Base-by-base conservation (phyloP, 163 green algal genomes). In the Prototheca cutis region DNA sequence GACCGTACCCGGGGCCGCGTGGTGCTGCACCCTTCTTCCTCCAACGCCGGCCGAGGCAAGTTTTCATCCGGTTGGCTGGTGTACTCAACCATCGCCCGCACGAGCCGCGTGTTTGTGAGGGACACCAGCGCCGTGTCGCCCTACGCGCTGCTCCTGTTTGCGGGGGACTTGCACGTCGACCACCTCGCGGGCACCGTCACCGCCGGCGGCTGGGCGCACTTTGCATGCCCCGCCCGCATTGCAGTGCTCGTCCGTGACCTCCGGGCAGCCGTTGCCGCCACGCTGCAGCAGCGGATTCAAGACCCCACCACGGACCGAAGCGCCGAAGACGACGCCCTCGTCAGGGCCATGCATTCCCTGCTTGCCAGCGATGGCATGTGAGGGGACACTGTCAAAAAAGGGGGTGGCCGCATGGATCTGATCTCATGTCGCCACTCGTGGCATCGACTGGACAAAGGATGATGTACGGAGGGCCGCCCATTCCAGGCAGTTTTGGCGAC, bases 81-180 rank as follows among this genome's bases (percentile, higher is more conserved):
- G 40, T 96, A 90, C 81, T 88, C 77, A 3, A 83, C 93, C 48
- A 84, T 93, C 24, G 75, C 87, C 19, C 55, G 88, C 61, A 88
- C 84, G 30, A 61, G 53, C 69, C 82, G 80, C 61, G 61, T 86
- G 21, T 91, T 80, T 66, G 73, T 83, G 31, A 58, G 83, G 13
- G 78, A 86, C 58, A 58, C 29, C 25, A 75, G 67, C 32, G 91
- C 88, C 78, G 85, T 88, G 17, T 84, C 87, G 10, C 66, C 87
- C 6, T 96, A 93, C 72, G 78, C 87, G 1, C 59, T 97, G 61
- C 75, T 96, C 31, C 73, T 96, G 4, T 96, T 97, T 72, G 89
- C 87, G 2, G 91, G 90, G 31, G 65, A 80, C 48, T 5, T 65
- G 7, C 7, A 30, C 42, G 78, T 95, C 23, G 42, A 87, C 24